Evolutionary conservation across 1,284 basidiomycete genomes (phyloP).

Genomic region (Cystobasidium slooffiae): DNA sequence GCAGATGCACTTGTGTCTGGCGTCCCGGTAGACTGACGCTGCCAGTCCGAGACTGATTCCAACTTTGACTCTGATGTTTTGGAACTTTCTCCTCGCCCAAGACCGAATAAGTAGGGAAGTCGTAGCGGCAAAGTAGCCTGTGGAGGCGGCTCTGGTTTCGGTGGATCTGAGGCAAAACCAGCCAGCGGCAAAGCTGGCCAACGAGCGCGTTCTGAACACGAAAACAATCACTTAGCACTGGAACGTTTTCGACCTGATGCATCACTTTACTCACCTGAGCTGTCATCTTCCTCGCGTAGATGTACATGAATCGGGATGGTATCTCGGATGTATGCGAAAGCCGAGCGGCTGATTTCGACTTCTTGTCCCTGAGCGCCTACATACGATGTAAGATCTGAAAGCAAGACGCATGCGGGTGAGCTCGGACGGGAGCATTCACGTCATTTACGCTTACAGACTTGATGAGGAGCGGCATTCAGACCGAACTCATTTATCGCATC

Average conservation of each 20-base stretch:
- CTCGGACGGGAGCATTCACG: background rate
- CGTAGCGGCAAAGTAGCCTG: background rate
- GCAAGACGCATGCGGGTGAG: background rate
- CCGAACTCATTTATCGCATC: slow-evolving; percentile 35
- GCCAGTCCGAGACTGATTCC: slow-evolving; percentile 40
- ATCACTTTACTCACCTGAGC: slow-evolving; percentile 9
- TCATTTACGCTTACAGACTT: slow-evolving; percentile 2
- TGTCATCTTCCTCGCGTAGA: slow-evolving; percentile 35
- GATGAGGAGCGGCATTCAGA: background rate
- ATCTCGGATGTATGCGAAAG: slow-evolving; percentile 32
- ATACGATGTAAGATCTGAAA: slow-evolving; percentile 23
- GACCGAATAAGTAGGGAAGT: slow-evolving; percentile 7
- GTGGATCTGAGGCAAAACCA: background rate
- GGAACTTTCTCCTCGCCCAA: slow-evolving; percentile 1
- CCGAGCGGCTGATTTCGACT: slow-evolving; percentile 35
- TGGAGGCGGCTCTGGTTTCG: background rate
- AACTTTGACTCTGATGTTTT: slow-evolving; percentile 14
- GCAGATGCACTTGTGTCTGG: slow-evolving; percentile 19
- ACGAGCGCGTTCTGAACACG: slow-evolving; percentile 19
- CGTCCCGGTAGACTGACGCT: slow-evolving; percentile 7
- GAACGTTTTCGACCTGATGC: background rate
- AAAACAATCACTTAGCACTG: background rate
- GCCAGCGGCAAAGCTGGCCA: slow-evolving; percentile 32
- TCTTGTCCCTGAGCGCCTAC: slow-evolving; percentile 38
- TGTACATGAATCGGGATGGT: slow-evolving; percentile 42